Evolutionary conservation across 805 yeast species (phyloP), one percentile per base, ranked within the genome.

Genomic region (Candida tallmaniae): DNA sequence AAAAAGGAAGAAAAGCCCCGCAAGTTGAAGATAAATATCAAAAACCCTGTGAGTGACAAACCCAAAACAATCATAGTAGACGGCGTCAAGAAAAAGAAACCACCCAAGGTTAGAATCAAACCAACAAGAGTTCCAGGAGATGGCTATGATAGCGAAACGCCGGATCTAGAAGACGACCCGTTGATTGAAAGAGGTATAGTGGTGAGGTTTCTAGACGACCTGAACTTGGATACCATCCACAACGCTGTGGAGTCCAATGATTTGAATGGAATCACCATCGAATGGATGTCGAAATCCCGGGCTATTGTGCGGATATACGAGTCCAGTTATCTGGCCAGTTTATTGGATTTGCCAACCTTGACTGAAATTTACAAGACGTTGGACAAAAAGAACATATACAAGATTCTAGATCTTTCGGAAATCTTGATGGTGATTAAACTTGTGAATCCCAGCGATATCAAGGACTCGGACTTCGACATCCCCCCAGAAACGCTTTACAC

Each of bases 81-180:
- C 12, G 22, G 31, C 15, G 18, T 11, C 18, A 21, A 24, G 17
- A 35, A 38, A 18, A 45, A 39, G 34, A 38, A 27, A 27, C 58
- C 68, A 3, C 76, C 78, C 3, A 62, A 70, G 21, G 71, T 74
- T 18, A 56, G 76, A 41, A 66, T 76, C 24, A 76, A 74, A 41
- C 80, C 80, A 1, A 69, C 76, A 0, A 67, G 95, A 47, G 70
- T 81, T 3, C 93, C 95, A 0, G 96, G 96, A 4, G 96, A 90
- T 48, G 97, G 97, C 1, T 90, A 90, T 57, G 98, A 90, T 52
- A 83, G 95, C 2, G 97, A 90, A 50, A 97, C 95, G 13, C 95
- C 96, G 0, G 97, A 90, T 45, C 66, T 86, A 17, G 98, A 93
- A 54, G 96, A 88, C 40, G 97, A 93, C 51, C 97, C 98, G 1